These are phyloP conservation scores for Talaromyces adpressus DNA, from an alignment of 495 filamentous ascomycete genomes.

Conservation along the genomic window DNA sequence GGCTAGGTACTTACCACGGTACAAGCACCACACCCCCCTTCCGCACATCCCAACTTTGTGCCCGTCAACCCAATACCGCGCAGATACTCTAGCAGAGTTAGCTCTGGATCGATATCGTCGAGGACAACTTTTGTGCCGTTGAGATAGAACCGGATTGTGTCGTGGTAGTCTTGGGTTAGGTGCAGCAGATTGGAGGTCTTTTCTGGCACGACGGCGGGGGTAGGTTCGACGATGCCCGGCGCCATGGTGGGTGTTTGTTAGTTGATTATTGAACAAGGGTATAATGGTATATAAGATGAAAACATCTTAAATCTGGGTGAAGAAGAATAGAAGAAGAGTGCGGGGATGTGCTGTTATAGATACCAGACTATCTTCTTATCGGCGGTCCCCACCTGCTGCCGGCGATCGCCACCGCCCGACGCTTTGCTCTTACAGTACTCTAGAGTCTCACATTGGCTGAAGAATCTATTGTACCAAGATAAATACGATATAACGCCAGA, in stretches of 20 bases:
- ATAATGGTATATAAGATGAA: not conserved
- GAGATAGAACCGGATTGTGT: conserved; percentile 77
- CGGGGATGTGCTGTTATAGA: not conserved
- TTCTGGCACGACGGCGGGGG: conserved; percentile 39
- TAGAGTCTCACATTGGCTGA: not conserved
- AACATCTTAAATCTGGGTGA: not conserved
- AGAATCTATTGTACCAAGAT: not conserved
- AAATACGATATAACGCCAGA: not conserved
- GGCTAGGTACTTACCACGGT: conserved; percentile 60
- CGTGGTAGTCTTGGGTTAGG: conserved; percentile 58
- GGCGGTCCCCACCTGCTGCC: conserved; percentile 7
- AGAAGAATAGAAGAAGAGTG: not conserved
- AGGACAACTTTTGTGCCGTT: conserved; percentile 89
- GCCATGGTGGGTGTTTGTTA: conserved; percentile 40
- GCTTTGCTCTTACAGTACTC: too few species aligned
- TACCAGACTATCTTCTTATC: not conserved
- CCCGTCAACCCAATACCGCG: conserved; percentile 82
- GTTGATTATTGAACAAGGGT: not conserved
- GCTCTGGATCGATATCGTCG: conserved; percentile 77
- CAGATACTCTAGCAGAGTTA: conserved; percentile 90
- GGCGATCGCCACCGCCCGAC: conserved; percentile 43
- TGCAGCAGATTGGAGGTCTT: conserved; percentile 40
- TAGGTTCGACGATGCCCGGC: conserved; percentile 44
- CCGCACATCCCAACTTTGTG: conserved; percentile 73
- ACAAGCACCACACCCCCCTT: conserved; percentile 95